phyloP scores from a whole-genome alignment of 805 yeast species.

The Wickerhamomyces alni region DNA sequence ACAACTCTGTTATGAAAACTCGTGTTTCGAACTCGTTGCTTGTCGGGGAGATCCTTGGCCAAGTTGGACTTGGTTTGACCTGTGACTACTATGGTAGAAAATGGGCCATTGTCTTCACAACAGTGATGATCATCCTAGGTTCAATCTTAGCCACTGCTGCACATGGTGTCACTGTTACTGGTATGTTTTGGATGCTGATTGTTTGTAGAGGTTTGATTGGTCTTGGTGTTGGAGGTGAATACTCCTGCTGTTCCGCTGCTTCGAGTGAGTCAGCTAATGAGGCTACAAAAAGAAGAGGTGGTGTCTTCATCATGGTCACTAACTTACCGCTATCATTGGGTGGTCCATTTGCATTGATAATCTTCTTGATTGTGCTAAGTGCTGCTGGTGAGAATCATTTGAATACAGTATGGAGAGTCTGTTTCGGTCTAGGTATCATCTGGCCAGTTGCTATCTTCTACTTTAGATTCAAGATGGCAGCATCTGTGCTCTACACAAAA shows the following conservation, averaged over 20 bases:
- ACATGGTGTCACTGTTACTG: constrained; percentile 48
- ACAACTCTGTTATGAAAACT: constrained; percentile 45
- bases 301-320: constrained; percentile 58
- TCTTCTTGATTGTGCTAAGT: constrained; percentile 62
- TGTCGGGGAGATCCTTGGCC: constrained; percentile 68
- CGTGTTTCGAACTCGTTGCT: constrained; percentile 64
- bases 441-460: constrained; percentile 71
- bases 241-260: constrained; percentile 61
- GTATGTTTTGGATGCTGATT: constrained; percentile 74
- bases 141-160: constrained; percentile 65
- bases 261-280: constrained; percentile 75
- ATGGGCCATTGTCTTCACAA: constrained; percentile 62
- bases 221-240: constrained; percentile 75
- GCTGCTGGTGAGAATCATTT: constrained; percentile 44
- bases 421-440: constrained; percentile 57
- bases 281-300: constrained; percentile 56
- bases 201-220: constrained; percentile 74
- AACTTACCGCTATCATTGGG: constrained; percentile 72
- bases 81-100: constrained; percentile 66
- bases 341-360: constrained; percentile 67
- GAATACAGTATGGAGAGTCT: constrained; percentile 60
- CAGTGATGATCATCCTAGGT: constrained; percentile 56
- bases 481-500: constrained; percentile 57
- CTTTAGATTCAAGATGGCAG: constrained; percentile 65
- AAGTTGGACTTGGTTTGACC: constrained; percentile 55